phyloP scores from a whole-genome alignment of 257 asterid species.

The Nicotiana benthamiana region DNA sequence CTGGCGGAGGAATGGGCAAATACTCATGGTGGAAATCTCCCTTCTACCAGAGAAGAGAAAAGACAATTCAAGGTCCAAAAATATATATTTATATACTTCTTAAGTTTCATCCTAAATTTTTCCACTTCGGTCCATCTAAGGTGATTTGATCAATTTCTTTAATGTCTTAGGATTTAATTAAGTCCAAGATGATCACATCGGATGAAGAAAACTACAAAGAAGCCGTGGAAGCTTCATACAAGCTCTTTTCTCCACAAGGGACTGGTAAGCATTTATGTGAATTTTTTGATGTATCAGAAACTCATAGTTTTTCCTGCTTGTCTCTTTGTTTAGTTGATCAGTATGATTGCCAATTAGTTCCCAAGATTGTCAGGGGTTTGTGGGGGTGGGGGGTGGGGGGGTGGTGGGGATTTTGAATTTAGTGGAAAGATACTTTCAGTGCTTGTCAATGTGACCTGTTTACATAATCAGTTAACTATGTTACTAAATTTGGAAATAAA shows the following conservation, averaged over 20 bases:
- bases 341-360: neutral
- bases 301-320: neutral
- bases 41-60: conserved; percentile 82
- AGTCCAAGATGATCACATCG: conserved; percentile 58
- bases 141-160: conserved; percentile 23
- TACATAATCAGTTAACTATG: neutral
- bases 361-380: neutral
- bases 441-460: neutral
- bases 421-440: neutral
- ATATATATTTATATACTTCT: neutral
- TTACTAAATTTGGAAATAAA: neutral
- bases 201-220: conserved; percentile 97
- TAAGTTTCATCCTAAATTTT: neutral
- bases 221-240: conserved; percentile 88
- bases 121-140: conserved; percentile 17
- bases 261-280: conserved; percentile 51
- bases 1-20: conserved; percentile 69
- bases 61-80: conserved; percentile 61
- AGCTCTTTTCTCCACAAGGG: conserved; percentile 82
- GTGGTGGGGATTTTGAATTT: neutral
- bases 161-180: conserved; percentile 59
- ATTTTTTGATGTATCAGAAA: neutral
- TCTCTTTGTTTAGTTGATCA: neutral
- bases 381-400: too few species aligned
- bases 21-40: conserved; percentile 63